phyloP scores from a whole-genome alignment of 371 early-diverging fungal genomes.

The Mortierella sp. region DNA sequence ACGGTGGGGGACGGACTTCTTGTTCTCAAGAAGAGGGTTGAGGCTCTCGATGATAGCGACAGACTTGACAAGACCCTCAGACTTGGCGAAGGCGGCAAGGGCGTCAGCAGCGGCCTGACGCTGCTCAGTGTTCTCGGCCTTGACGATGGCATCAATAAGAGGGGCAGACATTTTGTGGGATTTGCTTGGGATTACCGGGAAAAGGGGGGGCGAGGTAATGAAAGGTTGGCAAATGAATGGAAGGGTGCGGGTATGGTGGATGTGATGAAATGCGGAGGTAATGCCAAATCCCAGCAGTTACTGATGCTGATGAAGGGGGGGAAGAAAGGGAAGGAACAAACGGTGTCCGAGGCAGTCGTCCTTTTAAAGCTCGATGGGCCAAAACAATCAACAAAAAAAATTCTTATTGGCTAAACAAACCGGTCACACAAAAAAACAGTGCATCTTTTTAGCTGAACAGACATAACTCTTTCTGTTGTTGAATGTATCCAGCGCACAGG shows the following conservation, averaged over 20 bases:
- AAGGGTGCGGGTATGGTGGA: slow-evolving; percentile 30
- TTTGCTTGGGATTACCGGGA: slow-evolving; percentile 8
- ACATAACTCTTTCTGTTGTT: too few species aligned
- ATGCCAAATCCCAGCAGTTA: slow-evolving; percentile 46
- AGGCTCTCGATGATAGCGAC: slow-evolving; percentile 56
- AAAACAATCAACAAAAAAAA: slow-evolving; percentile 13
- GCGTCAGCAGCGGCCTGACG: slow-evolving; percentile 50
- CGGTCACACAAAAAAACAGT: background rate
- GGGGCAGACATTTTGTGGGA: slow-evolving; percentile 31
- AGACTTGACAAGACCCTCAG: slow-evolving; percentile 42
- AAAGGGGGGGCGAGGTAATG: slow-evolving; percentile 2
- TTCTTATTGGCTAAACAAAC: slow-evolving; percentile 18
- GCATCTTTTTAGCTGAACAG: background rate
- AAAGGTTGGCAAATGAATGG: slow-evolving; percentile 28
- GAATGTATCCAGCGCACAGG: background rate
- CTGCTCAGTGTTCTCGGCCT: slow-evolving; percentile 55
- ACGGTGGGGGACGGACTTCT: slow-evolving; percentile 67
- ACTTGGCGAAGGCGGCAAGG: slow-evolving; percentile 48
- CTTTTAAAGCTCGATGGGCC: slow-evolving; percentile 14
- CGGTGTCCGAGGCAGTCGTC: background rate
- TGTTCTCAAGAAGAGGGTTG: slow-evolving; percentile 56
- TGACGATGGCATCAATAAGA: slow-evolving; percentile 52
- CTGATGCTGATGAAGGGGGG: slow-evolving; percentile 44
- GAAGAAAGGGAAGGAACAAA: slow-evolving; percentile 43
- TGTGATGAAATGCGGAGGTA: slow-evolving; percentile 33